A percentile compares a stretch with the other conserved stretches of the same genome.
Evolutionary conservation across 768 basidiomycete species (phyloP).

Genomic region (Erythrobasidium yunnanense): DNA sequence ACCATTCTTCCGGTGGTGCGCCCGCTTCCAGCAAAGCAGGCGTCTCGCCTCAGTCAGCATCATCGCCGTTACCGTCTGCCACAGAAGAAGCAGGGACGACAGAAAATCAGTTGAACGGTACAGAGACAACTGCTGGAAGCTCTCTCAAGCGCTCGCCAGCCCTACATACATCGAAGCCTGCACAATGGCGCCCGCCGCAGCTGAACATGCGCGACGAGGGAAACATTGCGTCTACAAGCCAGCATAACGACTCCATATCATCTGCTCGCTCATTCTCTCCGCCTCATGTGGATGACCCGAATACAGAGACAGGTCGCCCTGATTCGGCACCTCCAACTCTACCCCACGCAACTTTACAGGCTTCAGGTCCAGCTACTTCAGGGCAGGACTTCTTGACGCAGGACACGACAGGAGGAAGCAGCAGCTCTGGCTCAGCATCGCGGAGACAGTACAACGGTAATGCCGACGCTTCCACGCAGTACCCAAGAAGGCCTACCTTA

Average conservation of each 20-base stretch:
- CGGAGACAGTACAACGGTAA: too few species aligned
- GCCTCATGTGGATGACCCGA: background rate
- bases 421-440: background rate
- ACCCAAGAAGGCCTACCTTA: too few species aligned
- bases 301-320: background rate
- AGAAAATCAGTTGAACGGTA: too few species aligned
- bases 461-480: too few species aligned
- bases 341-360: background rate
- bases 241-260: too few species aligned
- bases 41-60: background rate
- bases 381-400: background rate
- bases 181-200: too few species aligned
- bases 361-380: constrained; percentile 13
- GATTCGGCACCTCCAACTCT: constrained; percentile 4
- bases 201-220: too few species aligned
- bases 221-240: too few species aligned
- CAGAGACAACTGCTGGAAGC: too few species aligned
- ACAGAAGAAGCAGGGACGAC: too few species aligned
- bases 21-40: background rate
- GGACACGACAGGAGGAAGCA: background rate
- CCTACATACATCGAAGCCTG: background rate
- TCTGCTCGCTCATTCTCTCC: background rate
- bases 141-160: constrained; percentile 17
- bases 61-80: background rate
- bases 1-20: background rate